Conservation (phyloP, 2,329 filamentous ascomycete species). For the Fonsecaea erecta region DNA sequence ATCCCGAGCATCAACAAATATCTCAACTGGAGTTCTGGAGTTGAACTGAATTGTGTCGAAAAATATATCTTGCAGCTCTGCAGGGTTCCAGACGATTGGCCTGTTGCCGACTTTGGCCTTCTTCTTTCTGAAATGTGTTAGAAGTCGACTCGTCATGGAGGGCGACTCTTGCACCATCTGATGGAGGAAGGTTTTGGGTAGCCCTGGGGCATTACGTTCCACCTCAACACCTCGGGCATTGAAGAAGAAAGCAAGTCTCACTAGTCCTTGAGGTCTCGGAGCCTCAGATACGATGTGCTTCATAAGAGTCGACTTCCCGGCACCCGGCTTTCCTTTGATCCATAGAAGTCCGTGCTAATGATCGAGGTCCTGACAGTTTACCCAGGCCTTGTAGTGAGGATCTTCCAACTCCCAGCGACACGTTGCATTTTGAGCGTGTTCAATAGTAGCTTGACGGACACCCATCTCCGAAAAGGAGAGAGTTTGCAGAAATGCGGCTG, state of each 20-base stretch:
- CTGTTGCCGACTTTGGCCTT: not conserved
- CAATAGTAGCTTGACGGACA: conserved; percentile 46
- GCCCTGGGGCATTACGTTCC: conserved; percentile 14
- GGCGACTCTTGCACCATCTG: conserved; percentile 35
- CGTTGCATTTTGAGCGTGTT: conserved; percentile 45
- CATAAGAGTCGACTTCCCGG: conserved; percentile 53
- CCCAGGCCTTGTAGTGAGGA: conserved; percentile 46
- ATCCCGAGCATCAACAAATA: conserved; percentile 52
- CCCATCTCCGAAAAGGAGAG: conserved; percentile 41
- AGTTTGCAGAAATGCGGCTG: conserved; percentile 40
- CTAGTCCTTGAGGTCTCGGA: conserved; percentile 29
- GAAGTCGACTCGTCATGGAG: not conserved
- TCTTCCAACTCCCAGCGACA: conserved; percentile 50
- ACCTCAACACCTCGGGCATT: conserved; percentile 48
- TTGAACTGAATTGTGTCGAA: not conserved
- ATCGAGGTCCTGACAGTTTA: conserved; percentile 35
- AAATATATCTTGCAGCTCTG: conserved; percentile 20
- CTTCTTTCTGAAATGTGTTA: conserved; percentile 4
- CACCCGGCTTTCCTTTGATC: conserved; percentile 49
- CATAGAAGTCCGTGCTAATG: conserved; percentile 42
- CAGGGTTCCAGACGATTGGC: not conserved
- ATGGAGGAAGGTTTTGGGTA: conserved; percentile 33
- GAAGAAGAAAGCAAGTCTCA: conserved; percentile 52
- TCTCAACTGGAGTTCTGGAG: not conserved
- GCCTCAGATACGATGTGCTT: conserved; percentile 44